Evolutionary conservation across 441 rosid genomes (phyloP), one percentile per base, ranked within the genome.

Genomic region (Aquilaria agallochum): DNA sequence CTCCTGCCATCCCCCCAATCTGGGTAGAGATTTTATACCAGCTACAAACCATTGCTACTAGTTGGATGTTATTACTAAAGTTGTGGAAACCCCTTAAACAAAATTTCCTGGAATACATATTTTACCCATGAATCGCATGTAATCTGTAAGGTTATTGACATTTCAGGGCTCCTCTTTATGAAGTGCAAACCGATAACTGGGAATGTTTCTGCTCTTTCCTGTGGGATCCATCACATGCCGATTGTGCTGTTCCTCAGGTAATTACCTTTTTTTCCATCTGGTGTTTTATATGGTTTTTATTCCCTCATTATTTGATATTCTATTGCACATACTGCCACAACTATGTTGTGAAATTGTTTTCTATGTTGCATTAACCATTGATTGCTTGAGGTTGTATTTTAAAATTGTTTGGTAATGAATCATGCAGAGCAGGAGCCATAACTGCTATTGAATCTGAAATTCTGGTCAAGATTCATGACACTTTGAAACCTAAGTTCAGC

Each of bases 201-300:
- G 98, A 88, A 64, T 95, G 99, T 81, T 95, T 79, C 76, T 84
- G 89, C 69, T 79, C 80, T 66, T 72, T 95, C 67, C 76, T 68
- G 32, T 92, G 98, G 99, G 92, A 95, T 74, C 94, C 98, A 48
- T 50, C 67, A 33, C 94, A 62, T 77, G 88, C 99, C 53, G 98
- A 95, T 76, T 95, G 99, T 68, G 83, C 91, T 14, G 92, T 69
- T 61, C 90, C 87, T 72, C 99, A 95, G 99, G 98, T 92, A 49
- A 64, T 65, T 57, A 64, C 49, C 55, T 40, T 55, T 45, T 47
- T 50, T 31, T 54, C 3, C 52, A 64, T 32, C 58, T 36, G 42
- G 42, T 8, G 6, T 36, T 36, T 36, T 5, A 48, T 34, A 50
- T 40, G 52, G 6, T 56, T 53, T 32, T 9, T 5, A 64, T 65